Evolutionary conservation across 768 basidiomycete species (phyloP), one percentile per base, ranked within the genome.

Genomic region (Amanita fuliginea): DNA sequence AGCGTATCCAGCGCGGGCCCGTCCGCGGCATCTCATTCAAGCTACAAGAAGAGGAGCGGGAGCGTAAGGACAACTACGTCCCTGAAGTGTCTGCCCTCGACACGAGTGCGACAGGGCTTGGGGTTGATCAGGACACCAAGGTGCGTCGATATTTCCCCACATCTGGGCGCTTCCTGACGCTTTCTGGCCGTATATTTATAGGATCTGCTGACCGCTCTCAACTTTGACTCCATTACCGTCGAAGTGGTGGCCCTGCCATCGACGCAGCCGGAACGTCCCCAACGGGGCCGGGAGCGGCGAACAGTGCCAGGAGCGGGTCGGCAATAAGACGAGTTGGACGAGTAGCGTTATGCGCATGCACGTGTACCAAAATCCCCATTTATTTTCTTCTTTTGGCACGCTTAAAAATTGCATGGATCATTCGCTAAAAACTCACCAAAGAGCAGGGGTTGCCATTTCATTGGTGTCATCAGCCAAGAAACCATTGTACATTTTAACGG

Each of bases 11-110:
- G 70, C 83, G 83, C 53, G 96, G 96, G 3, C 96, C 96, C 61
- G 96, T 99, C 56, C 91, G 93, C 56, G 96, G 96, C 60, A 99
- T 99, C 68, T 98, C 96, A 50, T 99, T 98, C 91, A 96, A 97
- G 72, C 86, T 99, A 59, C 96, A 99, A 68, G 96, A 98, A 65
- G 96, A 99, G 71, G 96, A 99, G 74, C 81, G 96, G 54, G 96
- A 99, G 72, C 75, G 95, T 62, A 98, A 98, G 80, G 96, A 99
- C 68, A 94, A 97, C 77, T 97, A 90, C 68, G 95, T 98, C 47
- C 96, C 96, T 55, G 96, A 98, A 64, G 83, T 96, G 34, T 99
- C 96, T 47, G 96, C 96, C 35, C 86, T 99, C 56, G 88, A 94
- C 67, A 81, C 78, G 52, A 72, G 76, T 51, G 71, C 71, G 4